phyloP scores from a whole-genome alignment of 1,139 yeast genomes.

The Lodderomyces margitis region DNA sequence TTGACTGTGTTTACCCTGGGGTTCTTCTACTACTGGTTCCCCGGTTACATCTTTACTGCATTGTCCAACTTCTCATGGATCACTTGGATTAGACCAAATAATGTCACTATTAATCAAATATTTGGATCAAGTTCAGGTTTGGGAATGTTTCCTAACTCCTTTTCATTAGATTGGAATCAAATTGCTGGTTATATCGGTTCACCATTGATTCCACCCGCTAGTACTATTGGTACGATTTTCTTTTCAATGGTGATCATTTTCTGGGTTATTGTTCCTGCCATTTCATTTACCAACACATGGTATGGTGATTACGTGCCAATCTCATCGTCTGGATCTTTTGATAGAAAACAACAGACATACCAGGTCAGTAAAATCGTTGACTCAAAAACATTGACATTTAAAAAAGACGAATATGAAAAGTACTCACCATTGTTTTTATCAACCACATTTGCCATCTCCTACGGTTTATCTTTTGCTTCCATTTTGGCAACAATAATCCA shows the following conservation, averaged over 20 bases:
- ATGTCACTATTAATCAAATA: constrained; percentile 56
- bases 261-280: constrained; percentile 44
- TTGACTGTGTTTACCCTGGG: constrained; percentile 25
- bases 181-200: constrained; percentile 57
- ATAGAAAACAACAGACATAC: constrained; percentile 33
- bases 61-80: constrained; percentile 37
- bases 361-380: constrained; percentile 45
- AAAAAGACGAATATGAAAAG: constrained; percentile 41
- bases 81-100: constrained; percentile 42
- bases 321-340: constrained; percentile 39
- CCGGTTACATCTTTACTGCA: constrained; percentile 40
- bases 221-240: constrained; percentile 52
- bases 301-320: constrained; percentile 45
- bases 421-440: constrained; percentile 59
- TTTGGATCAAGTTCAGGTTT: constrained; percentile 61
- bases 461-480: constrained; percentile 65
- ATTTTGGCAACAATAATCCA: constrained; percentile 58
- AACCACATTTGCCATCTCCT: constrained; percentile 60
- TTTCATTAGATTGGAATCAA: constrained; percentile 47
- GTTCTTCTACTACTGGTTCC: constrained; percentile 43
- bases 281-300: constrained; percentile 43
- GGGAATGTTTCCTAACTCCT: constrained; percentile 53
- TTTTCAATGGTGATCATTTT: constrained; percentile 42
- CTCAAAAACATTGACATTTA: constrained; percentile 34
- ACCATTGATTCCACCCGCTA: constrained; percentile 68